Base-by-base conservation (phyloP, 345 rosid genomes). In the Lepidium sativum region DNA sequence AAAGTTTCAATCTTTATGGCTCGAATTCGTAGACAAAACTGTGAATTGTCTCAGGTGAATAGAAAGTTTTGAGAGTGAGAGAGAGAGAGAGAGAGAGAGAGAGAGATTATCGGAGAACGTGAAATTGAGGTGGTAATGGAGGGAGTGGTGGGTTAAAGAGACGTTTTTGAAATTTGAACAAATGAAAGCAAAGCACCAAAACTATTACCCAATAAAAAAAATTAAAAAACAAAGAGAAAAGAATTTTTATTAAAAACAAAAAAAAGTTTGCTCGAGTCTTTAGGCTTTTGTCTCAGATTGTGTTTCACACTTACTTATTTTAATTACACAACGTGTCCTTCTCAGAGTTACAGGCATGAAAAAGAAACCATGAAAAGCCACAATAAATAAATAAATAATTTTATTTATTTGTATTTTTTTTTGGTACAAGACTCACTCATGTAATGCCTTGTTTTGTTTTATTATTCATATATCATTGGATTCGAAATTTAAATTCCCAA, bases 101-200 rank as follows among this genome's bases (percentile, higher is more conserved):
- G 69, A 73, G 52, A 38, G 62, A 14, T 39, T 44, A 34, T 67
- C 1, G 68, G 68, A 73, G 76, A 72, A 72, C 48, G 71, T 72
- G 76, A 65, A 43, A 29, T 17, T 25, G 67, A 51, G 77, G 77
- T 65, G 32, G 49, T 40, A 51, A 44, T 66, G 77, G 77, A 66
- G 77, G 77, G 77, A 72, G 68, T 72, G 77, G 77, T 60, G 77
- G 34, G 56, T 59, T 66, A 65, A 66, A 72, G 77, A 59, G 71
- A 43, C 63, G 67, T 66, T 72, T 72, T 72, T 72, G 77, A 72
- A 72, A 72, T 72, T 72, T 72, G 77, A 72, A 72, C 77, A 63
- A 45, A 38, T 0, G 8, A 42, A 53, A 13, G 43, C 43, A 63
- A 47, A 49, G 43, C 16, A 39, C 25, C 23, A 34, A 55, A 50